phyloP scores from a whole-genome alignment of 495 filamentous ascomycete species.

The Xylaria telfairii region DNA sequence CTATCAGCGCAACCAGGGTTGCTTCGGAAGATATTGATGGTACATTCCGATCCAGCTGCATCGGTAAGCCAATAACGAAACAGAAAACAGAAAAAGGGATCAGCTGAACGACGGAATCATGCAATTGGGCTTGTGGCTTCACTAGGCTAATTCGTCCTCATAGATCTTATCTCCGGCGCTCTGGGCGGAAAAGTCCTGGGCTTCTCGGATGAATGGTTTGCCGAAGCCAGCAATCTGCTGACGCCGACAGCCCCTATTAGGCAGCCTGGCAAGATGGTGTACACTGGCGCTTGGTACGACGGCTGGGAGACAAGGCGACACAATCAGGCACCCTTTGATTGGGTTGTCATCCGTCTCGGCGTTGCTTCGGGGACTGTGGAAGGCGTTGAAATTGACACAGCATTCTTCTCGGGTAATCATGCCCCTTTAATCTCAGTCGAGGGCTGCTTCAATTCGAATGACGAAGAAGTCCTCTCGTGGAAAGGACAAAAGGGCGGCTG shows the following conservation, averaged over 20 bases:
- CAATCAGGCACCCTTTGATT: conserved; percentile 80
- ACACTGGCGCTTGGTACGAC: conserved; percentile 91
- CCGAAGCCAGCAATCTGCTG: conserved; percentile 78
- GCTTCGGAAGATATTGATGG: conserved; percentile 68
- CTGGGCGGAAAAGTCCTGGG: conserved; percentile 77
- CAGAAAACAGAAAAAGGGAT: background rate
- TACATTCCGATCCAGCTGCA: conserved; percentile 71
- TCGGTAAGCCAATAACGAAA: conserved; percentile 57
- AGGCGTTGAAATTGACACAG: conserved; percentile 86
- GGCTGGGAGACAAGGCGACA: conserved; percentile 94
- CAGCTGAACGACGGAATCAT: background rate
- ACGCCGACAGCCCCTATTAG: conserved; percentile 76
- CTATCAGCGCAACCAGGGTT: conserved; percentile 54
- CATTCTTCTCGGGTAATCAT: conserved; percentile 87
- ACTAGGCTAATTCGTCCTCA: conserved; percentile 26
- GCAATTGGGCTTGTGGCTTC: background rate
- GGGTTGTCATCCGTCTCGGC: conserved; percentile 81
- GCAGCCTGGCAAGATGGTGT: conserved; percentile 81
- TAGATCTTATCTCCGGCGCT: conserved; percentile 77
- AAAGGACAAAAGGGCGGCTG: conserved; percentile 64
- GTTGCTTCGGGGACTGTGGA: conserved; percentile 76
- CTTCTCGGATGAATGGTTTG: conserved; percentile 90
- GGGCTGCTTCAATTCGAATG: conserved; percentile 69
- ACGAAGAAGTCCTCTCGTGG: conserved; percentile 65
- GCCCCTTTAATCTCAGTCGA: conserved; percentile 84